Evolutionary conservation across 805 yeast genomes (phyloP), one percentile per base, ranked within the genome.

Genomic region (Cyberlindnera amylophila): DNA sequence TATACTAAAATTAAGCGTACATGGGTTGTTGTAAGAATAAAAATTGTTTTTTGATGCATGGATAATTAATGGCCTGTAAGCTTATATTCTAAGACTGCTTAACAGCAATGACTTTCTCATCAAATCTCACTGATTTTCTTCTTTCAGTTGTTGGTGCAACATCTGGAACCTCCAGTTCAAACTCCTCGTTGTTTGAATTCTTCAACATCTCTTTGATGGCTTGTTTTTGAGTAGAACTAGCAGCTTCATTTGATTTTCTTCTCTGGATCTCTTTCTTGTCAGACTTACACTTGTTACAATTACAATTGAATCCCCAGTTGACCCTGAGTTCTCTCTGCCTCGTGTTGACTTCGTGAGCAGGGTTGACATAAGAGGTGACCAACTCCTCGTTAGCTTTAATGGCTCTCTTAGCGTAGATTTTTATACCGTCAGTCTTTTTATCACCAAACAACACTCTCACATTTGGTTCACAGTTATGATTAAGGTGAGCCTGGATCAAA

Each of bases 221-320:
- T 5, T 45, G 32, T 39, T 52, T 38, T 34, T 53, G 36, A 27
- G 51, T 14, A 10, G 41, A 39, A 6, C 47, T 42, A 13, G 61
- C 52, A 21, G 59, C 53, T 10, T 60, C 50, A 35, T 65, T 61
- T 1, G 79, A 73, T 47, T 74, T 71, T 41, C 79, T 68, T 50
- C 74, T 58, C 32, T 74, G 73, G 36, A 70, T 66, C 1, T 36
- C 47, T 39, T 66, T 66, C 28, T 70, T 57, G 48, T 84, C 90
- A 7, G 65, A 65, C 52, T 74, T 72, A 61, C 96, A 87, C 49
- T 82, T 74, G 11, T 62, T 53, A 59, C 96, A 87, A 19, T 59
- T 61, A 61, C 96, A 87, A 15, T 73, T 55, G 59, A 87, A 87
- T 4, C 95, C 95, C 86, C 88, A 87, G 52, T 82, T 81, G 11